These are phyloP conservation scores for Talaromyces sp. DNA, from an alignment of 2,329 filamentous ascomycete genomes.

Conservation along the genomic window DNA sequence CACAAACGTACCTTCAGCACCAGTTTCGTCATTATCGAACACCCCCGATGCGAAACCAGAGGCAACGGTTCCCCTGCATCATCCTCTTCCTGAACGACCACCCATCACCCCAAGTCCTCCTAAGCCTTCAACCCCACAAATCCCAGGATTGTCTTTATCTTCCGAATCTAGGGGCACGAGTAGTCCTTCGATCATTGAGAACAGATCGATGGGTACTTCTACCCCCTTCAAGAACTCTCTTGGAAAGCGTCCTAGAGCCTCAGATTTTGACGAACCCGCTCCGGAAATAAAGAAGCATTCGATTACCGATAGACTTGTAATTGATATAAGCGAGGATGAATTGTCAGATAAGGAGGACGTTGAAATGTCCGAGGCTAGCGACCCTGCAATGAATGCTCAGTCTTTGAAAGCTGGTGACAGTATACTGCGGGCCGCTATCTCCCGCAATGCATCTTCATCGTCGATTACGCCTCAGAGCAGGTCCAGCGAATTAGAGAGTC, in stretches of 20 bases:
- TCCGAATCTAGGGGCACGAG: conserved; percentile 17
- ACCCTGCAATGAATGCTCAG: background rate
- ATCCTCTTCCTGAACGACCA: conserved; percentile 36
- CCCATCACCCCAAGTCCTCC: conserved; percentile 25
- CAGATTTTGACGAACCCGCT: conserved; percentile 62
- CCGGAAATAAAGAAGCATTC: conserved; percentile 56
- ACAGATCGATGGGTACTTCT: background rate
- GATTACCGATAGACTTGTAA: conserved; percentile 60
- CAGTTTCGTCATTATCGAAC: background rate
- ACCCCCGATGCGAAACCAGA: background rate
- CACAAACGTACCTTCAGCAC: background rate
- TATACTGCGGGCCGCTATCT: background rate
- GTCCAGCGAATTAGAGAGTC: conserved; percentile 37
- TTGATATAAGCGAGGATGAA: conserved; percentile 77
- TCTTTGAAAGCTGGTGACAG: background rate
- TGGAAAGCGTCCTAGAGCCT: conserved; percentile 59
- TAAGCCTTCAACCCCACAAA: conserved; percentile 27
- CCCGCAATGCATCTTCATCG: conserved; percentile 20
- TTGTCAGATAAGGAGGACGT: conserved; percentile 31
- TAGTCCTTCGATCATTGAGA: conserved; percentile 4
- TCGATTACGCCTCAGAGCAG: conserved; percentile 35
- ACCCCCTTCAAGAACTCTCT: conserved; percentile 22
- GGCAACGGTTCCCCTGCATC: conserved; percentile 21
- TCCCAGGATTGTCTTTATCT: conserved; percentile 47
- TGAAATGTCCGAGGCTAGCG: conserved; percentile 25